Evolutionary conservation across 2,329 filamentous ascomycete genomes (phyloP).

Genomic region (Diaporthe ilicicola): DNA sequence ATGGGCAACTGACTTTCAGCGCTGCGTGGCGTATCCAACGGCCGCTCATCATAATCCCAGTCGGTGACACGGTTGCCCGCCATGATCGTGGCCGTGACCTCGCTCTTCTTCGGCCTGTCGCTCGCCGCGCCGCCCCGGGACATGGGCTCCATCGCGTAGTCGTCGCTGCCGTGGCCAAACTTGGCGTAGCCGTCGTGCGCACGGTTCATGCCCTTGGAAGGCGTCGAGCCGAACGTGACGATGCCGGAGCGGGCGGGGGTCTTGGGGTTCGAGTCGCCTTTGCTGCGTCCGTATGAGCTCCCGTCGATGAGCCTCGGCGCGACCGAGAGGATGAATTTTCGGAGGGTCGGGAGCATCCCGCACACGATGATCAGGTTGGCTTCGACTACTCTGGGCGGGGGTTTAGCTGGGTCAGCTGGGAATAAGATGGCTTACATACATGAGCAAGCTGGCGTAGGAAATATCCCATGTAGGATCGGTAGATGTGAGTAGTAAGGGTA

Average conservation of each 20-base stretch:
- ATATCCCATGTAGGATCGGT: slow-evolving; percentile 43
- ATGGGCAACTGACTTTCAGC: slow-evolving; percentile 13
- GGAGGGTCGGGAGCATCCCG: slow-evolving; percentile 49
- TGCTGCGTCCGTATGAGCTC: not conserved
- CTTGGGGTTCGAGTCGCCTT: not conserved
- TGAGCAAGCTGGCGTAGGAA: slow-evolving; percentile 36
- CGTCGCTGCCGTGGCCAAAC: slow-evolving; percentile 5
- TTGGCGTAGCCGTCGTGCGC: not conserved
- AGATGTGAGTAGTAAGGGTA: slow-evolving; percentile 39
- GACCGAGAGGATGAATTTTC: slow-evolving; percentile 49
- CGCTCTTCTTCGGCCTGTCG: not conserved
- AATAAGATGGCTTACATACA: not conserved
- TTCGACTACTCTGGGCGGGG: slow-evolving; percentile 47
- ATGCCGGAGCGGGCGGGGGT: not conserved
- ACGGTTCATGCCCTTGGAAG: not conserved
- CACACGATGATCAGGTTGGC: slow-evolving; percentile 51
- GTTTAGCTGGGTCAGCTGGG: not conserved
- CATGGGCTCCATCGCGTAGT: slow-evolving; percentile 10
- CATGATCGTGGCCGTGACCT: not conserved
- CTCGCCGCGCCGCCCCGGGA: not conserved
- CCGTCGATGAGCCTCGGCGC: slow-evolving; percentile 44
- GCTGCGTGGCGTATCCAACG: not conserved
- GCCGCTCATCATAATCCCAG: not conserved
- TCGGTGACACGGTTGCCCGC: not conserved
- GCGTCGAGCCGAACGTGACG: slow-evolving; percentile 14